Evolutionary conservation across 2,329 filamentous ascomycete genomes (phyloP), one percentile per base, ranked within the genome.

Genomic region (Xylaria sp.): DNA sequence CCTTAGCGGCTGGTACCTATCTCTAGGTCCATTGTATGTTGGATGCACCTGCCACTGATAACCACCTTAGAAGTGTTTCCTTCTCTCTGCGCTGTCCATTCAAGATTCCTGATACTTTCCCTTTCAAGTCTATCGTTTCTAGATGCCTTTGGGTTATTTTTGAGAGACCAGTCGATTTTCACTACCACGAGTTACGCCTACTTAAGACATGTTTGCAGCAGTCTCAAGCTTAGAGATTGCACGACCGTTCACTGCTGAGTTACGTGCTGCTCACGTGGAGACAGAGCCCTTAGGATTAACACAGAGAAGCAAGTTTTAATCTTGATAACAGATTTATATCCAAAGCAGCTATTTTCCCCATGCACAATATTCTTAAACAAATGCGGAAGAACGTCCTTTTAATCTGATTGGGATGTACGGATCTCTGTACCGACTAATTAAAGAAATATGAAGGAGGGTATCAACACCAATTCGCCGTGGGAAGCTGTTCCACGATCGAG

Each of bases 371-470:
- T 48, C 54, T 46, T 25, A 25, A 23, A 58, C 5, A 51, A 23
- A 64, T 46, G 39, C 18, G 13, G n/a, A 51, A n/a, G 9, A 58
- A 57, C 44, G 9, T 54, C 31, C 20, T 39, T 13, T 8, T 51
- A 1, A 46, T 39, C 9, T 2, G 23, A 34, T 8, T 25, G 23
- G 25, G 46, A 12, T n/a, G 37, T 51, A 58, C 39, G 9, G 13
- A 15, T 37, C 23, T 9, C 20, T 52, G 52, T 12, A n/a, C 46
- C 20, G 41, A 61, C 60, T 64, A 67, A 55, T 10, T 28, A 58
- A 41, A 56, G 28, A 61, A 56, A 39, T 50, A 52, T 18, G 44
- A 64, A 64, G 10, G 67, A 67, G 67, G 64, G 60, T 69, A 69
- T 67, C 56, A 61, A 60, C 39, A 65, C 58, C 48, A 63, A 57